Evolutionary conservation across 495 filamentous ascomycete genomes (phyloP).

Genomic region (Tuber umbilicatum): DNA sequence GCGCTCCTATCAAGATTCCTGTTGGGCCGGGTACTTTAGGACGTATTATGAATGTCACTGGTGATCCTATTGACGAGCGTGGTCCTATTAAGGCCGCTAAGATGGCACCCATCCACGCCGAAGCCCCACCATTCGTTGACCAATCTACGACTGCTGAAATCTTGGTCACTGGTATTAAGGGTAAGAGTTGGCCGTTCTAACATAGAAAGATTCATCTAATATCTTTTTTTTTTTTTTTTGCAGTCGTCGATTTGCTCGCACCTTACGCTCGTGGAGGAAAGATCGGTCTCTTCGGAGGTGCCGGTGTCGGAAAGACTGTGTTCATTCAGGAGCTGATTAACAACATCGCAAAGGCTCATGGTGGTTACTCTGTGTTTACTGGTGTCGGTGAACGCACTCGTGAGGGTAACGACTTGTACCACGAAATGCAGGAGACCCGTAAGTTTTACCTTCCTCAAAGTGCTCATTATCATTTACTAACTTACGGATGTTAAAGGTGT

Average conservation of each 20-base stretch:
- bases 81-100: conserved; percentile 91
- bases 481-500: conserved; percentile 51
- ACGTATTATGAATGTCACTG: conserved; percentile 99
- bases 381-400: conserved; percentile 99
- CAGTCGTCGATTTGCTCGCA: conserved; percentile 91
- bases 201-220: conserved; percentile 18
- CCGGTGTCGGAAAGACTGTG: conserved; percentile 99
- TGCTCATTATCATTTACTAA: conserved; percentile 5
- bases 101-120: conserved; percentile 84
- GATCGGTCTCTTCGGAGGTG: conserved; percentile 99
- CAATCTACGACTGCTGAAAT: conserved; percentile 95
- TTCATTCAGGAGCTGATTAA: conserved; percentile 99
- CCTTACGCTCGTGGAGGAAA: conserved; percentile 99
- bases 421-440: conserved; percentile 99
- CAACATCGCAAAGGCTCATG: conserved; percentile 99
- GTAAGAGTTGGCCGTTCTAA: conserved; percentile 26
- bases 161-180: conserved; percentile 97
- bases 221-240: conserved; percentile 17
- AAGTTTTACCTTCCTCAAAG: conserved; percentile 9
- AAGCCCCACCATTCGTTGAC: conserved; percentile 81
- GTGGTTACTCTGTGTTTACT: conserved; percentile 99
- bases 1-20: conserved; percentile 91
- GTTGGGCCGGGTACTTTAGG: conserved; percentile 92
- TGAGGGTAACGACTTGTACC: conserved; percentile 99
- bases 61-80: conserved; percentile 99